A percentile compares a stretch with the other conserved stretches of the same genome.
Conservation (phyloP, 805 yeast species). For the Candida nemodendra region DNA sequence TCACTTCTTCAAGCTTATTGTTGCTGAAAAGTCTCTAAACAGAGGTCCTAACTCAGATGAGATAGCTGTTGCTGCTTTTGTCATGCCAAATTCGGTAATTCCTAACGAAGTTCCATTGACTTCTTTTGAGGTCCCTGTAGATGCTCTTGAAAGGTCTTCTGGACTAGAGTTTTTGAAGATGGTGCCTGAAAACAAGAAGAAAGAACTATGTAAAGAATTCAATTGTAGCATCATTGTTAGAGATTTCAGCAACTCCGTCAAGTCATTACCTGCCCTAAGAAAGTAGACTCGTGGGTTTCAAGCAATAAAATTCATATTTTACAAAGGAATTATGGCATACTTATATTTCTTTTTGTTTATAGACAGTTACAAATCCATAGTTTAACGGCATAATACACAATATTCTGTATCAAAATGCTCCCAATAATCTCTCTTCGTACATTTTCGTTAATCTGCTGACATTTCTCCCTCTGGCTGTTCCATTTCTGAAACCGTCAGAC, state of each 20-base stretch:
- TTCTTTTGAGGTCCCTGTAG: conserved; percentile 81
- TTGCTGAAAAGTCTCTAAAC: conserved; percentile 64
- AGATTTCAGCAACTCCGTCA: conserved; percentile 59
- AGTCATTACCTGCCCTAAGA: conserved; percentile 27
- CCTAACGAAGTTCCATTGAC: conserved; percentile 68
- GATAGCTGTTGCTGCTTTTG: conserved; percentile 87
- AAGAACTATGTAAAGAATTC: conserved; percentile 75
- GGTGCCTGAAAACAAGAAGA: conserved; percentile 55
- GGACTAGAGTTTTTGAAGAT: conserved; percentile 80
- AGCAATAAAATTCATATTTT: too few species aligned
- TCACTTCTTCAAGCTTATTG: conserved; percentile 87
- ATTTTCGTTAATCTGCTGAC: conserved; percentile 50
- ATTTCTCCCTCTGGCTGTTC: conserved; percentile 47
- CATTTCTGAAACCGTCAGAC: conserved; percentile 5
- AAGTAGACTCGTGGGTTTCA: too few species aligned
- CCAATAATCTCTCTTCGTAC: conserved; percentile 46
- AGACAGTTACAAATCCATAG: background rate
- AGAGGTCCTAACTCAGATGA: conserved; percentile 37
- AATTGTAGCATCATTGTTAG: conserved; percentile 78
- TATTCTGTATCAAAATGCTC: background rate
- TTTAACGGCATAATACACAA: too few species aligned
- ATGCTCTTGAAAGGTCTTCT: conserved; percentile 81
- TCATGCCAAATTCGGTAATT: conserved; percentile 83
- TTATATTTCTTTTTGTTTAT: too few species aligned
- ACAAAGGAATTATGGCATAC: too few species aligned